Base-by-base conservation (phyloP, 2,329 filamentous ascomycete species). In the Botrytis squamosa region DNA sequence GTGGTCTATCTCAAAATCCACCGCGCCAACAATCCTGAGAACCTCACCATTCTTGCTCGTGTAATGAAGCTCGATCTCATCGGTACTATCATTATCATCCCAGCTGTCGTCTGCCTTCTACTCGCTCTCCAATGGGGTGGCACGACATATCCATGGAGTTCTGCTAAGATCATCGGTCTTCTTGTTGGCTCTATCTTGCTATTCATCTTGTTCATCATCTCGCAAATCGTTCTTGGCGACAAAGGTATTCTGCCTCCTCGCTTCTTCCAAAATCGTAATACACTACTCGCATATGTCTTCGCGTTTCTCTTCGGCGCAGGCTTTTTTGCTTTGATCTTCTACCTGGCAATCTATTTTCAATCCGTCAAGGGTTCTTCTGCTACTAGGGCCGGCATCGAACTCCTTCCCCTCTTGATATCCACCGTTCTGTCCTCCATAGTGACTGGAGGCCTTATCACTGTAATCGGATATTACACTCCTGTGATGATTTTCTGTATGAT, bases 381-480 rank as follows among this genome's bases (percentile, higher is more conserved):
- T 20, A 82, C 84, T 7, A 77, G 83, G 73, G 83, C 84, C 2
- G 85, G 85, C 7, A 84, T 86, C 71, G 81, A 82, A 22, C 77
- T 84, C 25, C 81, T 86, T 16, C 84, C 85, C 4, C 79, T 85
- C 66, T 79, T 85, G 29, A 80, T 86, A 16, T 78, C 81, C 65
- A 81, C 84, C 73, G 83, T 86, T 38, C 70, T 85, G 16, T 80
- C 81, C n/a, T 84, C 83, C 12, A 82, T 86, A 71, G 42, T 80
- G 3, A 82, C 82, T 18, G 85, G 85, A 46, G 78, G 79, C 7
- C 74, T 83, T 14, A 80, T 84, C 33, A 78, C 81, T 2, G 80
- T 77, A 49, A 78, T 84, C 36, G 85, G 85, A 33, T 85, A 85
- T 77, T 87, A 86, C 76, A 83, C 83, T 20, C 85, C 84, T 3